A percentile compares a stretch with the other conserved stretches of the same genome.
Conservation (phyloP, 1,284 basidiomycete species). For the Puccinia polysora region DNA sequence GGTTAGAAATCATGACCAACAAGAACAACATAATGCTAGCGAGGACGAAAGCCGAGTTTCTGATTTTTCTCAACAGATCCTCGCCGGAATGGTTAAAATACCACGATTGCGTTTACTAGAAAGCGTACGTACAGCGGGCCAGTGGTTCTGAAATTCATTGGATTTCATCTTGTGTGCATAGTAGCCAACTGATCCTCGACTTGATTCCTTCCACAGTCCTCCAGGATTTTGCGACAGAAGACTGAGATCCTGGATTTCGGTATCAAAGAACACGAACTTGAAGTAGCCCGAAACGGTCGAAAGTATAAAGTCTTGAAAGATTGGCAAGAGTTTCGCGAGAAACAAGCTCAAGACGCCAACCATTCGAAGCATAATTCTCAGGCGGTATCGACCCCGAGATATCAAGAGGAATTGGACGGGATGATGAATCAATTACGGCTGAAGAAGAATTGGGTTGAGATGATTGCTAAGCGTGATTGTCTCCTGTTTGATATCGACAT, state of each 20-base stretch:
- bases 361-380: background rate
- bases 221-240: conserved; percentile 20
- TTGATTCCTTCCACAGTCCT: background rate
- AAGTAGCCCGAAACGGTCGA: background rate
- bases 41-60: conserved; percentile 6
- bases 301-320: conserved; percentile 11
- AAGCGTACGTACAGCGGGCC: conserved; percentile 6
- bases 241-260: conserved; percentile 22
- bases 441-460: conserved; percentile 32
- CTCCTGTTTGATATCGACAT: conserved; percentile 20
- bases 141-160: too few species aligned
- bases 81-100: conserved; percentile 40
- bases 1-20: conserved; percentile 28
- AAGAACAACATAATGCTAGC: background rate
- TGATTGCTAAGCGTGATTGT: conserved; percentile 14
- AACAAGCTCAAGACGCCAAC: background rate
- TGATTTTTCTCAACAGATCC: conserved; percentile 26
- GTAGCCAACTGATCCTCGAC: background rate
- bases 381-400: background rate
- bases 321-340: conserved; percentile 9
- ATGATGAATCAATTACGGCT: conserved; percentile 30
- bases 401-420: conserved; percentile 10
- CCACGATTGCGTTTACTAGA: conserved; percentile 21
- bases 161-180: background rate
- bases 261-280: conserved; percentile 23